A percentile compares a stretch with the other conserved stretches of the same genome.
Evolutionary conservation across 2,329 filamentous ascomycete species (phyloP).

Genomic region (Ophiostoma populinum): DNA sequence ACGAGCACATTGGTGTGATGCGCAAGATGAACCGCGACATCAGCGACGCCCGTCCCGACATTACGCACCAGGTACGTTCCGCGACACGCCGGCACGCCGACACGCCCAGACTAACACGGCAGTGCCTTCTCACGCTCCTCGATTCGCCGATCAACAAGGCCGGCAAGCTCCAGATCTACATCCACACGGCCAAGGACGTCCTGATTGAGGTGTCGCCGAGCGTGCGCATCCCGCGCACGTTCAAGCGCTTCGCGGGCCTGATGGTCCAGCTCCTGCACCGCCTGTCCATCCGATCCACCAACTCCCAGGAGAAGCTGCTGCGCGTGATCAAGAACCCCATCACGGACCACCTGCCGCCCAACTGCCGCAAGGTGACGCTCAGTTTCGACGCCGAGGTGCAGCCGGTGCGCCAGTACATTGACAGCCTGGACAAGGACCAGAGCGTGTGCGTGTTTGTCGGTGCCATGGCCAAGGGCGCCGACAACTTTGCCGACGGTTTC

Average conservation of each 20-base stretch:
- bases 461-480: constrained; percentile 92
- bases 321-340: constrained; percentile 98
- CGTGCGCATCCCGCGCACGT: constrained; percentile 91
- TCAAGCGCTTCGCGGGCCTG: constrained; percentile 94
- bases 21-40: constrained; percentile 99
- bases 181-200: constrained; percentile 92
- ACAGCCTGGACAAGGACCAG: constrained; percentile 60
- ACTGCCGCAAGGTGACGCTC: constrained; percentile 93
- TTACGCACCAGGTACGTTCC: constrained; percentile 90
- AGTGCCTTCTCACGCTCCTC: constrained; percentile 93
- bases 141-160: constrained; percentile 99
- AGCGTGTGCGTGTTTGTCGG: constrained; percentile 97
- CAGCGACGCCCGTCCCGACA: constrained; percentile 91
- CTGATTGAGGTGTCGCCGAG: constrained; percentile 97
- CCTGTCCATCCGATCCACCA: constrained; percentile 87
- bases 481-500: constrained; percentile 85
- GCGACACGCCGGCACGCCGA: too few relatives aligned
- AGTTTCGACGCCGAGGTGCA: constrained; percentile 86
- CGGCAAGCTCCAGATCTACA: constrained; percentile 93
- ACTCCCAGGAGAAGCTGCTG: constrained; percentile 91
- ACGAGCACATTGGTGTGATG: constrained; percentile 98
- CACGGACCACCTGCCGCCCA: constrained; percentile 87
- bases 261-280: constrained; percentile 97
- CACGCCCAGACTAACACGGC: constrained; percentile 9
- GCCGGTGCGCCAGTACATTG: constrained; percentile 76